A percentile compares a stretch with the other conserved stretches of the same genome.
These are phyloP conservation scores for Cadophora luteo-olivacea DNA, from an alignment of 2,329 filamentous ascomycete genomes.

Conservation along the genomic window DNA sequence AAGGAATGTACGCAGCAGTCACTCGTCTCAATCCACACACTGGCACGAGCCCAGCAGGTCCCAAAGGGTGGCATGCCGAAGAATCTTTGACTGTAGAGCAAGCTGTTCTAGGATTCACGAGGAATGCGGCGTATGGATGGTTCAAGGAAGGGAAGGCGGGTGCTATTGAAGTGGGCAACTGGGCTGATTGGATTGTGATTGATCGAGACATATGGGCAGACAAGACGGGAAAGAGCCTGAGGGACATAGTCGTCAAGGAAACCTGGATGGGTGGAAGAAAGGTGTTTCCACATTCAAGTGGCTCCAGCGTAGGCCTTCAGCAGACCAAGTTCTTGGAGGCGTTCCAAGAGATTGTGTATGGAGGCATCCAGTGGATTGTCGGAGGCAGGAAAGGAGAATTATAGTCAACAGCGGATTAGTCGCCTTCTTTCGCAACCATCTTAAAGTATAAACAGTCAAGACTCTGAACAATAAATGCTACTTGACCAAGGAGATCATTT, in stretches of 20 bases:
- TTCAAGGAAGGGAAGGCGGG: constrained; percentile 66
- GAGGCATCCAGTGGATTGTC: neutral
- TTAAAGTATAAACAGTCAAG: too few species aligned
- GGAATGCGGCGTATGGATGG: constrained; percentile 62
- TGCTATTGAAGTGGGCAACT: constrained; percentile 63
- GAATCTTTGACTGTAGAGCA: constrained; percentile 65
- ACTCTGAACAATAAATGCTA: too few species aligned
- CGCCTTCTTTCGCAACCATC: neutral
- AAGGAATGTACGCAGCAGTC: constrained; percentile 73
- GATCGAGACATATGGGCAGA: constrained; percentile 60
- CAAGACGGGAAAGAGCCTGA: constrained; percentile 56
- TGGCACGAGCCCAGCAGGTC: constrained; percentile 55
- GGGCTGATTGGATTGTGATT: constrained; percentile 75
- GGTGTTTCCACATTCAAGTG: constrained; percentile 26
- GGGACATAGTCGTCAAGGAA: constrained; percentile 63
- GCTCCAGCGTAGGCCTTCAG: neutral
- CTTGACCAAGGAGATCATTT: too few species aligned
- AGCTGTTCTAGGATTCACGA: constrained; percentile 68
- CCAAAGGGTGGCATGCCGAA: constrained; percentile 62
- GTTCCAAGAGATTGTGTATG: neutral
- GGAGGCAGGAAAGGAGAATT: neutral
- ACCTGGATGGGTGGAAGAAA: constrained; percentile 70
- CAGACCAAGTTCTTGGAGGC: neutral
- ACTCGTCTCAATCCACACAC: constrained; percentile 65
- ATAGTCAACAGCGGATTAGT: neutral